Conservation (phyloP, 1,139 yeast species). For the Kodamaea derodonti region DNA sequence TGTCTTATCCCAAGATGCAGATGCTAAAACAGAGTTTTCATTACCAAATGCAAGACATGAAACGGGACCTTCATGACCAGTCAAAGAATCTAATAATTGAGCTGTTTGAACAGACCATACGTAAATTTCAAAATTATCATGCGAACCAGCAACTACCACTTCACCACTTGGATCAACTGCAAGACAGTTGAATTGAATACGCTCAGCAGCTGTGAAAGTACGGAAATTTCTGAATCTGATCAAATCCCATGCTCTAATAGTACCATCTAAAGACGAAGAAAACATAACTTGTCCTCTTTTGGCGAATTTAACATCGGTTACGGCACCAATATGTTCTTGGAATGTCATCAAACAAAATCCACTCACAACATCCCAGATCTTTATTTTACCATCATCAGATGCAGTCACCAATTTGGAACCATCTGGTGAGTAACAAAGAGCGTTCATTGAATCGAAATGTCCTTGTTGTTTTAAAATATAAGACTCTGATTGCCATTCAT, state of each 20-base stretch:
- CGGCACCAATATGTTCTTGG: conserved; percentile 85
- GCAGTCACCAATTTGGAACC: conserved; percentile 92
- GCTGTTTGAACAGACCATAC: conserved; percentile 98
- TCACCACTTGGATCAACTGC: conserved; percentile 99
- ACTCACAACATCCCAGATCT: conserved; percentile 91
- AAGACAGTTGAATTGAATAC: conserved; percentile 81
- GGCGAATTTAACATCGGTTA: conserved; percentile 84
- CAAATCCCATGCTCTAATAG: conserved; percentile 96
- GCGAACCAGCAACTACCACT: conserved; percentile 91
- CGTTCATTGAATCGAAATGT: conserved; percentile 86
- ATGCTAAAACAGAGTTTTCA: conserved; percentile 76
- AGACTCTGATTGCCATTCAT: conserved; percentile 99
- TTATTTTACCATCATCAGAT: conserved; percentile 93
- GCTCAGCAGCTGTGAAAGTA: conserved; percentile 85
- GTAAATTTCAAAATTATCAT: conserved; percentile 84
- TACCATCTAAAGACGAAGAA: conserved; percentile 91
- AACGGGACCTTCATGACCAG: conserved; percentile 96
- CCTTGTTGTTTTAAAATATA: conserved; percentile 95
- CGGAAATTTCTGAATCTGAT: conserved; percentile 90
- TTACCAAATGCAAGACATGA: conserved; percentile 82
- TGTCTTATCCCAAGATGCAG: conserved; percentile 96
- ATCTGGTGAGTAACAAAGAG: conserved; percentile 88
- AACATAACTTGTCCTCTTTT: conserved; percentile 85
- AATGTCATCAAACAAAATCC: conserved; percentile 94
- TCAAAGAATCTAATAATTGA: conserved; percentile 76